These are phyloP conservation scores for Melanomma pulvis-pyrius DNA, from an alignment of 495 filamentous ascomycete species.

Conservation along the genomic window DNA sequence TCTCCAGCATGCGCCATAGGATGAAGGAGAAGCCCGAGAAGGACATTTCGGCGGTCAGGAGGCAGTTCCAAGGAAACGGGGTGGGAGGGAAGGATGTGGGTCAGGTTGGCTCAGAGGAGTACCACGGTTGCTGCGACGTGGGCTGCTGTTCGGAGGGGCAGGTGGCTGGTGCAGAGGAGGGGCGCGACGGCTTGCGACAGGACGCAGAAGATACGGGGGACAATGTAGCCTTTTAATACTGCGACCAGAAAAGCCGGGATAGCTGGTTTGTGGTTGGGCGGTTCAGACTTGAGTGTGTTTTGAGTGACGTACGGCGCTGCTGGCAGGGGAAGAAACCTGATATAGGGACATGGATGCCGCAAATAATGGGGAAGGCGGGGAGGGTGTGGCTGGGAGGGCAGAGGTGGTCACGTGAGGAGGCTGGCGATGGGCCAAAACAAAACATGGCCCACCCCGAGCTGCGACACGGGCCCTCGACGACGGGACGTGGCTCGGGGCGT, in stretches of 20 bases:
- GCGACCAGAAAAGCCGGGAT: not conserved
- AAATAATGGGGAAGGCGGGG: not conserved
- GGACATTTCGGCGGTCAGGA: constrained; percentile 29
- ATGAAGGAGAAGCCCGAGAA: constrained; percentile 73
- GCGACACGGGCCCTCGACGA: not conserved
- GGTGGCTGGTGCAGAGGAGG: not conserved
- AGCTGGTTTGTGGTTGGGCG: not conserved
- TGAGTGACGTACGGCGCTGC: constrained; percentile 11
- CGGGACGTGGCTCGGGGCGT: not conserved
- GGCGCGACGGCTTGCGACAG: not conserved
- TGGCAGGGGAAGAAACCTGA: constrained; percentile 1
- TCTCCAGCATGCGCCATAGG: constrained; percentile 79
- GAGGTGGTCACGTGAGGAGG: not conserved
- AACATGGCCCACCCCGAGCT: not conserved
- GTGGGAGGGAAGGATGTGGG: not conserved
- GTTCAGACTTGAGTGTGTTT: not conserved
- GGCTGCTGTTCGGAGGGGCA: not conserved
- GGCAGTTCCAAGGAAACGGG: not conserved
- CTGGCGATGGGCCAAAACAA: constrained; percentile 10
- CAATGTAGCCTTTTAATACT: not conserved
- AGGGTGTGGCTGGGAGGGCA: constrained; percentile 1
- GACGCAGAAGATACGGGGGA: not conserved
- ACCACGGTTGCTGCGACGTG: constrained; percentile 1
- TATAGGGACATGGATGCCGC: not conserved
- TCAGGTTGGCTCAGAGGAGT: not conserved